phyloP scores from a whole-genome alignment of 805 yeast species.

The Jamesozyma spencerorum region DNA sequence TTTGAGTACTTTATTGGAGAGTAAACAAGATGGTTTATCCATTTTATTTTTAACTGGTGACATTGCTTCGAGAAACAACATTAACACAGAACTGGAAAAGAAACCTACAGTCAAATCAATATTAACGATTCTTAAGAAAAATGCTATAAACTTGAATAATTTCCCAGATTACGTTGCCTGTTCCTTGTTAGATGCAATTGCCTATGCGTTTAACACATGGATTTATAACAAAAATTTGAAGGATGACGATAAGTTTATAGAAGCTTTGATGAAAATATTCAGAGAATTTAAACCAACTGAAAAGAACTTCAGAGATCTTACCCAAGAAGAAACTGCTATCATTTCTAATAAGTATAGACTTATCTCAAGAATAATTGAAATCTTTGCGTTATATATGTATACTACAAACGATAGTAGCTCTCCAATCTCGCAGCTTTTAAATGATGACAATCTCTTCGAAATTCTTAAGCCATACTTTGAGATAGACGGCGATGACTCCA shows the following conservation, averaged over 20 bases:
- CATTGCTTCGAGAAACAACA: constrained; percentile 30
- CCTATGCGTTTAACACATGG: constrained; percentile 74
- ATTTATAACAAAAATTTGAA: constrained; percentile 47
- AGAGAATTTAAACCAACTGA: constrained; percentile 24
- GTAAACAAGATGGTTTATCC: constrained; percentile 71
- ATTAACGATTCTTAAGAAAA: constrained; percentile 45
- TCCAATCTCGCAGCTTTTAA: constrained; percentile 37
- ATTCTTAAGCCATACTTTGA: constrained; percentile 32
- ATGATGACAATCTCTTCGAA: constrained; percentile 29
- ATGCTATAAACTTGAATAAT: constrained; percentile 41
- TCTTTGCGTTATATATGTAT: constrained; percentile 62
- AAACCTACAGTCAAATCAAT: constrained; percentile 31
- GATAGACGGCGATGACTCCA: constrained; percentile 39
- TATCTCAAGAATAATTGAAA: constrained; percentile 62
- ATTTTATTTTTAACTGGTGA: constrained; percentile 50
- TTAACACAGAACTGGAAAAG: constrained; percentile 9
- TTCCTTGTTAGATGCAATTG: constrained; percentile 61
- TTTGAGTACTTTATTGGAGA: constrained; percentile 57
- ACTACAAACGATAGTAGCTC: constrained; percentile 39
- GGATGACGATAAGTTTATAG: constrained; percentile 35
- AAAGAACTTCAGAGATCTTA: neutral
- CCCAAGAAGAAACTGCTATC: constrained; percentile 23
- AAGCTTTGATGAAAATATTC: constrained; percentile 31
- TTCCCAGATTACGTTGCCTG: constrained; percentile 58
- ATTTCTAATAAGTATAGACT: constrained; percentile 48